Evolutionary conservation across 2,329 filamentous ascomycete genomes (phyloP).

Genomic region (Aspergillus candidus): DNA sequence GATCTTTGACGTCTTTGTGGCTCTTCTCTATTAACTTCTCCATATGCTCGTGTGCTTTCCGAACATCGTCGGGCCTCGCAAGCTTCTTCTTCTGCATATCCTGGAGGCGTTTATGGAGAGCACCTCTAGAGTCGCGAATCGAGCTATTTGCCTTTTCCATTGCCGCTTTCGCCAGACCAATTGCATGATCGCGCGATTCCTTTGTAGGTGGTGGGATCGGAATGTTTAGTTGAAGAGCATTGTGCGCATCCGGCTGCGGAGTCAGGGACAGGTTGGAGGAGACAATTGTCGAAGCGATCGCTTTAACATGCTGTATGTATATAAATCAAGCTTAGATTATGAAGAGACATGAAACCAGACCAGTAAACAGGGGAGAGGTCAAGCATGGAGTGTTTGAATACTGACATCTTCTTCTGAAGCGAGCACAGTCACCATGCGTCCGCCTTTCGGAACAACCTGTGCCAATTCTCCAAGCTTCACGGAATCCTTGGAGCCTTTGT

Average conservation of each 20-base stretch:
- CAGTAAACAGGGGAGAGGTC: background rate
- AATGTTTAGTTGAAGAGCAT: constrained; percentile 41
- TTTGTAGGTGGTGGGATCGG: constrained; percentile 43
- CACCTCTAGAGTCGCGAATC: constrained; percentile 39
- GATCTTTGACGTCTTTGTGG: constrained; percentile 41
- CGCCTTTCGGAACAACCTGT: constrained; percentile 60
- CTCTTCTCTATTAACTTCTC: constrained; percentile 43
- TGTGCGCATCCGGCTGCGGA: constrained; percentile 38
- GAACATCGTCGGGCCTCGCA: constrained; percentile 41
- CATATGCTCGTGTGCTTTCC: constrained; percentile 44
- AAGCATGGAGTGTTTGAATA: background rate
- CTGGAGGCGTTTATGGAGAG: constrained; percentile 41
- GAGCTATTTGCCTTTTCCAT: constrained; percentile 38
- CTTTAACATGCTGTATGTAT: constrained; percentile 38
- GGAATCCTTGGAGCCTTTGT: constrained; percentile 47
- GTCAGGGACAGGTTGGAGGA: constrained; percentile 39
- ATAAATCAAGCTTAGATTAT: background rate
- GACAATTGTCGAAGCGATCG: constrained; percentile 38
- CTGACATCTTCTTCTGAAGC: constrained; percentile 59
- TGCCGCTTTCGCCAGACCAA: constrained; percentile 36
- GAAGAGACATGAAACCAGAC: background rate
- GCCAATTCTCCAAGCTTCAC: constrained; percentile 57
- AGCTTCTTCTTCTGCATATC: constrained; percentile 40
- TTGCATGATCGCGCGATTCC: constrained; percentile 40
- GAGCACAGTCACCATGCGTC: constrained; percentile 55